Conservation (phyloP, 495 filamentous ascomycete genomes). For the Letharia columbiana region DNA sequence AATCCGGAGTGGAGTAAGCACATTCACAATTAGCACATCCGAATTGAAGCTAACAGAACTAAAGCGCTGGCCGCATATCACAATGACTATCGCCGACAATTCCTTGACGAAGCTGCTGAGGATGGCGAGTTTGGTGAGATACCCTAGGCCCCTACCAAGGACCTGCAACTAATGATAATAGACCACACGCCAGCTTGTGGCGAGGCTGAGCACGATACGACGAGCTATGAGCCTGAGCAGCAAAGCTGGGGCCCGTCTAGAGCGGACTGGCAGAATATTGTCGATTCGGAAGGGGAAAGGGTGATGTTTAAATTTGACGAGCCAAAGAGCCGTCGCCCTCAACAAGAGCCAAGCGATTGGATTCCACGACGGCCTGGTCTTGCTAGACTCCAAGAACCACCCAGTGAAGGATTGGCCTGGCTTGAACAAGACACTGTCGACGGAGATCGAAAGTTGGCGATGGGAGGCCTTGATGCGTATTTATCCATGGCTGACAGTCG, state of each 20-base stretch:
- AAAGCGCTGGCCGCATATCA: not conserved
- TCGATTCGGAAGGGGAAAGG: not conserved
- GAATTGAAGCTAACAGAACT: not conserved
- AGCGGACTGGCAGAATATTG: not conserved
- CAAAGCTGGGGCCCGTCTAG: not conserved
- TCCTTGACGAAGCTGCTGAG: not conserved
- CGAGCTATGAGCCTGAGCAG: not conserved
- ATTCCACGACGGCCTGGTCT: not conserved
- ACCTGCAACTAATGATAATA: not conserved
- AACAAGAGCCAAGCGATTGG: not conserved
- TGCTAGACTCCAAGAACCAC: not conserved
- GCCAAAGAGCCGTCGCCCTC: not conserved
- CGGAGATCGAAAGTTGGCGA: not conserved
- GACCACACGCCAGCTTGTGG: not conserved
- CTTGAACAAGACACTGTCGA: not conserved
- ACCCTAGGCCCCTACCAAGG: not conserved
- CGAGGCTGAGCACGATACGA: not conserved
- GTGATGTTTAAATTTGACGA: not conserved
- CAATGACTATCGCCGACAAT: not conserved
- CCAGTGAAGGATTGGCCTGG: not conserved
- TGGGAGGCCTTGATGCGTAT: not conserved
- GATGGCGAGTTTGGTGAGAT: not conserved
- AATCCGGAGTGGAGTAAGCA: not conserved
- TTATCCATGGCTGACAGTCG: not conserved
- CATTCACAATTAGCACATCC: not conserved